These are phyloP conservation scores for Saccharomyces hybrid DNA, from an alignment of 1,139 yeast genomes.

Conservation along the genomic window DNA sequence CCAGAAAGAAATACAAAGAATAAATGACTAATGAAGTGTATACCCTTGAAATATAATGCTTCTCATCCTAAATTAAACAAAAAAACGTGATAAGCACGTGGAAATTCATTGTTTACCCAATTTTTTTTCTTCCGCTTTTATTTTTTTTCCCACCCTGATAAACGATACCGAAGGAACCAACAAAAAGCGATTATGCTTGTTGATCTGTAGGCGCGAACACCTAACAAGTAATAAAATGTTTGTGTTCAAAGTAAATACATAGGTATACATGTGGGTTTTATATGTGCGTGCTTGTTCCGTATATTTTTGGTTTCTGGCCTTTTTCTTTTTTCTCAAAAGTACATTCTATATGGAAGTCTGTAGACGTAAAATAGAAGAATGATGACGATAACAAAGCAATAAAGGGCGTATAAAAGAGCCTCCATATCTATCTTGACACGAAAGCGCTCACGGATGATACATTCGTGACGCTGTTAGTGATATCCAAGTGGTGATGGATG, in stretches of 20 bases:
- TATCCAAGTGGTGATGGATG: constrained; percentile 4
- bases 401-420: background rate
- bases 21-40: background rate
- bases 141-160: background rate
- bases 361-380: background rate
- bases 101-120: background rate
- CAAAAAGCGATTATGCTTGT: background rate
- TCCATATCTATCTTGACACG: background rate
- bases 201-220: background rate
- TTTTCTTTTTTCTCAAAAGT: background rate
- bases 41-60: background rate
- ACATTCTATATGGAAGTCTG: background rate
- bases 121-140: background rate
- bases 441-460: constrained; percentile 3
- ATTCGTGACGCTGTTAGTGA: constrained; percentile 2
- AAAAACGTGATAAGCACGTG: constrained; percentile 5
- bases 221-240: background rate
- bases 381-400: background rate
- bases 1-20: background rate
- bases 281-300: background rate
- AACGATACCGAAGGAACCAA: background rate
- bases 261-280: background rate
- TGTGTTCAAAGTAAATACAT: background rate
- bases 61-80: background rate
- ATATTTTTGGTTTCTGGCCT: background rate